These are phyloP conservation scores for Solanum tarapatanum DNA, from an alignment of 257 asterid genomes.

Conservation along the genomic window DNA sequence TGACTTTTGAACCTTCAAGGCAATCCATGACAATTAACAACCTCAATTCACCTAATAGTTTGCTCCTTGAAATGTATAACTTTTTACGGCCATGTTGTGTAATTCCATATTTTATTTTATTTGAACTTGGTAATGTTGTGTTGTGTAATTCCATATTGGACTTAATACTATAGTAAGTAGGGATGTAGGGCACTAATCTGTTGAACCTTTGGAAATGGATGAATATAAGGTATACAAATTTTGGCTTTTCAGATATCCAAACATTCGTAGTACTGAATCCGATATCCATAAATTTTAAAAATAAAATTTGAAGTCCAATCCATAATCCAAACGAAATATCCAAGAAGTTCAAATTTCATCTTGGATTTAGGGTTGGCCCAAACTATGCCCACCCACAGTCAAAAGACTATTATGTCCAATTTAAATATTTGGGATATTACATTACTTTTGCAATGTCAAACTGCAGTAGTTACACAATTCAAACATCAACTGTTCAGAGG, in stretches of 20 bases:
- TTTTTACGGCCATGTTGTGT: background rate
- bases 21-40: background rate
- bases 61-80: background rate
- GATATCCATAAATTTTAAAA: background rate
- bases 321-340: background rate
- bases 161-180: background rate
- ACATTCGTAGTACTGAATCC: background rate
- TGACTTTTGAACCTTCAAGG: background rate
- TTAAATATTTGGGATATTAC: background rate
- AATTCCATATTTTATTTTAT: background rate
- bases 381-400: background rate
- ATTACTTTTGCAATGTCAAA: background rate
- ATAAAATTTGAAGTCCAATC: background rate
- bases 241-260: background rate
- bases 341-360: background rate
- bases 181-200: background rate
- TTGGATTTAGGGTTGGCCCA: background rate
- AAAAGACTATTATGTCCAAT: background rate
- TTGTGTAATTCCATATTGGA: background rate
- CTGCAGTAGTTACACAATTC: background rate
- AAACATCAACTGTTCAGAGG: background rate
- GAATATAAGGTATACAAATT: background rate
- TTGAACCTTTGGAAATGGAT: background rate
- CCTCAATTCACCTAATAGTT: background rate
- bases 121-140: background rate